Evolutionary conservation across 176 grass and related monocot species (phyloP).

Genomic region (Ensete ventricosum): DNA sequence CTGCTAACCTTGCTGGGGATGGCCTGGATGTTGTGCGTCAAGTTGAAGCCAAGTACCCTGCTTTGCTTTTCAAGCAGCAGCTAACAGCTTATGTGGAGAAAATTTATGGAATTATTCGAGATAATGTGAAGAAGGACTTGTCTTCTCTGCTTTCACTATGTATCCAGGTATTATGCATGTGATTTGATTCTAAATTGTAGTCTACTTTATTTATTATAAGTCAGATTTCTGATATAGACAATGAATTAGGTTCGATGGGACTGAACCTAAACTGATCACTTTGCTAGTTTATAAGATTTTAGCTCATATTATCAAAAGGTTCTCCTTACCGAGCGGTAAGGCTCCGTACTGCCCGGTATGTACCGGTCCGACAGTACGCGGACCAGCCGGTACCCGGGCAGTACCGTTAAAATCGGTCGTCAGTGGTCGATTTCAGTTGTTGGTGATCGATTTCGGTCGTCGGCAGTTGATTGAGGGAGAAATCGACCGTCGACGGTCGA

Average conservation of each 20-base stretch:
- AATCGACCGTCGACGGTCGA: too few species aligned
- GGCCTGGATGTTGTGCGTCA: constrained; percentile 66
- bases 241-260: not conserved
- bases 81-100: constrained; percentile 98
- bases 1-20: constrained; percentile 68
- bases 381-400: too few species aligned
- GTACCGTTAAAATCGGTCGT: too few species aligned
- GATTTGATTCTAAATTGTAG: not conserved
- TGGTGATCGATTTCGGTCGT: too few species aligned
- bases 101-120: constrained; percentile 94
- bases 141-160: constrained; percentile 72
- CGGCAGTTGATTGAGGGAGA: too few species aligned
- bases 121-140: constrained; percentile 91
- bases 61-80: constrained; percentile 99
- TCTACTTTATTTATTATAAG: not conserved
- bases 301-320: not conserved
- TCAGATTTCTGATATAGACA: not conserved
- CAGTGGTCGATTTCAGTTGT: too few species aligned
- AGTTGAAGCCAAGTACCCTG: constrained; percentile 97
- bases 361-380: too few species aligned
- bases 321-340: too few species aligned
- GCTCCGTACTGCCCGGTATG: too few species aligned
- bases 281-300: not conserved
- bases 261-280: not conserved
- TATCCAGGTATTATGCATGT: constrained; percentile 56